Evolutionary conservation across 805 yeast species (phyloP).

Genomic region (Wickerhamomyces canadensis): DNA sequence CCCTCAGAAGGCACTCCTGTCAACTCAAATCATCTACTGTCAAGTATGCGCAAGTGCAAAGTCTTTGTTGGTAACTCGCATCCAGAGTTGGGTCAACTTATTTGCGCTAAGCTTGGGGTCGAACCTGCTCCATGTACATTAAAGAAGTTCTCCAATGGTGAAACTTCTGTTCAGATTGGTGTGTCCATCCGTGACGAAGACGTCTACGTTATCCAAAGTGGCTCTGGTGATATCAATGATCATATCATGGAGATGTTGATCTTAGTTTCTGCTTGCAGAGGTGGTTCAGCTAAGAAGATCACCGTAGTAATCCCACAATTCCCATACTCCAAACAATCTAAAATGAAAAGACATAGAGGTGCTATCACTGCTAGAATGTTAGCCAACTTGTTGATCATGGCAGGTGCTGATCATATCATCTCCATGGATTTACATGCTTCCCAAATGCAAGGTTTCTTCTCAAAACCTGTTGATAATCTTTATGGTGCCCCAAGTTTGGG

Average conservation of each 20-base stretch:
- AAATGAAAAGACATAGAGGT: slow-evolving; percentile 98
- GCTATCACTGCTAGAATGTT: slow-evolving; percentile 98
- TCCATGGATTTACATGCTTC: slow-evolving; percentile 96
- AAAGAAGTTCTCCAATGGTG: slow-evolving; percentile 94
- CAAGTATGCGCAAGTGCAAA: slow-evolving; percentile 88
- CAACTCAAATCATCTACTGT: not conserved
- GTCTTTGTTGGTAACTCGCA: slow-evolving; percentile 96
- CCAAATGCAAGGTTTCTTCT: slow-evolving; percentile 98
- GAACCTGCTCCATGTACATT: slow-evolving; percentile 90
- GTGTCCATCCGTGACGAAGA: slow-evolving; percentile 96
- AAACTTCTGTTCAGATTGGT: slow-evolving; percentile 93
- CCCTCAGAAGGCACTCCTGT: slow-evolving; percentile 4
- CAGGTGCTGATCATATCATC: slow-evolving; percentile 98
- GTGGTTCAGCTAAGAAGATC: slow-evolving; percentile 97
- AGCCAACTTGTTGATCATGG: slow-evolving; percentile 92
- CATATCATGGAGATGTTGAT: slow-evolving; percentile 95
- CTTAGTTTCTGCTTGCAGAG: slow-evolving; percentile 90
- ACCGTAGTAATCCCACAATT: slow-evolving; percentile 96
- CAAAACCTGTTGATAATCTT: slow-evolving; percentile 94
- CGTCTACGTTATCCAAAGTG: slow-evolving; percentile 88
- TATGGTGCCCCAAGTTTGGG: slow-evolving; percentile 97
- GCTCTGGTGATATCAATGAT: slow-evolving; percentile 83
- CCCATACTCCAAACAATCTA: slow-evolving; percentile 94
- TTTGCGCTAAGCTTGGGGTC: slow-evolving; percentile 87
- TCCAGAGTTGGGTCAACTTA: slow-evolving; percentile 86